Evolutionary conservation across 1,284 basidiomycete species (phyloP), one percentile per base, ranked within the genome.

Genomic region (Erythrobasidium hasegawianum): DNA sequence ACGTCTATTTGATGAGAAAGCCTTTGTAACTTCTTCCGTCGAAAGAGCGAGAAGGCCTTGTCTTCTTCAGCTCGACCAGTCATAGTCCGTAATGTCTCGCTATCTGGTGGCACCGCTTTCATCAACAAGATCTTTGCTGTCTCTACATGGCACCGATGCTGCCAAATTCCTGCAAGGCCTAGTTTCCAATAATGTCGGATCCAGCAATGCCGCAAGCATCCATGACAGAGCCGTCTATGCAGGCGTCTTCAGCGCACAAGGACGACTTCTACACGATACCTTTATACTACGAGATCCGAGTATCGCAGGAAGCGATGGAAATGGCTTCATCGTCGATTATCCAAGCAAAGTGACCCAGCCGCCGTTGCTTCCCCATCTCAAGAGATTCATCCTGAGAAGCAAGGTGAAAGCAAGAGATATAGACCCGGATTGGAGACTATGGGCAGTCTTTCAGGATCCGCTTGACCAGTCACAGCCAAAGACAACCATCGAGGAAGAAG

Each of bases 231-330:
- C 86, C 3, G 81, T 85, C 69, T 97, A 87, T 76, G 86, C 88
- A 27, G 85, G 86, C 0, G 87, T 97, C 74, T 80, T 97, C 29
- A 89, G 92, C 74, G 88, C 93, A 41, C 89, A 96, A 88, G 96
- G 96, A 49, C 84, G 94, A 73, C 86, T 97, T 29, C 80, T 97
- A 39, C 87, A 93, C 74, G 92, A 97, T 76, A 80, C 87, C 45
- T 92, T 97, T 77, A 81, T 95, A 64, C 89, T 65, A 33, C 50
- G 16, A n/a, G 18, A 92, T 76, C 86, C 87, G 26, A 22, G n/a
- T 9, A 29, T 62, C 16, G 40, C 57, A 11, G 43, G n/a, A 24
- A 24, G n/a, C 43, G 43, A 18, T 18, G 43, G 22, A 24, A 47
- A 47, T 24, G 83, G 81, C 39, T 90, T 85, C 76, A 78, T 88